These are phyloP conservation scores for Albugo laibachii DNA, from an alignment of 352 stramenopile genomes.

Conservation along the genomic window DNA sequence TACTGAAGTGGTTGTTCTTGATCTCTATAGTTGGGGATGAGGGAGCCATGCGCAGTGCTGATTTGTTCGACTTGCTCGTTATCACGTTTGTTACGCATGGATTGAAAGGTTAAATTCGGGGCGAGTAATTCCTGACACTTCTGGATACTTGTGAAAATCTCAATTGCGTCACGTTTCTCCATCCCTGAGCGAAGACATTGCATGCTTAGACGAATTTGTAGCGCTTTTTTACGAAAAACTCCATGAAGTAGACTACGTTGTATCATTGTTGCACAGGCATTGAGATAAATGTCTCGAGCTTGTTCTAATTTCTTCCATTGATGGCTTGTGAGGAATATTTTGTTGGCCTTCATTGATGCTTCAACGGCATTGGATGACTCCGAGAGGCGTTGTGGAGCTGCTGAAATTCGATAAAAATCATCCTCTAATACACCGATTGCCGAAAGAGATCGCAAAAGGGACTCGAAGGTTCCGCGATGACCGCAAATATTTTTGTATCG, in stretches of 20 bases:
- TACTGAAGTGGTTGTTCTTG: constrained; percentile 4
- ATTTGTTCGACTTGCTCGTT: too few relatives aligned
- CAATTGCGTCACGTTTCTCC: constrained; percentile 22
- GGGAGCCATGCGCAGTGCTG: too few relatives aligned
- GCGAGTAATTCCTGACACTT: neutral
- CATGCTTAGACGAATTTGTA: constrained; percentile 8
- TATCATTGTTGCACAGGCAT: constrained; percentile 65
- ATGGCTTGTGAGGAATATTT: constrained; percentile 56
- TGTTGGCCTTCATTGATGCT: constrained; percentile 15
- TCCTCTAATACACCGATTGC: constrained; percentile 65
- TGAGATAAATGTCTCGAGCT: constrained; percentile 52
- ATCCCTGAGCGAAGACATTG: constrained; percentile 29
- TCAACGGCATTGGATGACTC: too few relatives aligned
- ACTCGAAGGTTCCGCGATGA: constrained; percentile 51
- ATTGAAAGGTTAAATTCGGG: neutral
- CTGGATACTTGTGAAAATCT: constrained; percentile 13
- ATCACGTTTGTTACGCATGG: too few relatives aligned
- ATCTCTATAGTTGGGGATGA: too few relatives aligned
- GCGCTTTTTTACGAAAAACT: constrained; percentile 39
- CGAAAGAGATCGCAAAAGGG: constrained; percentile 44
- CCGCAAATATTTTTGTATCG: constrained; percentile 69
- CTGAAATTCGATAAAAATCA: constrained; percentile 39
- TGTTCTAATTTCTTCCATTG: constrained; percentile 71
- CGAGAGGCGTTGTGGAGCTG: too few relatives aligned
- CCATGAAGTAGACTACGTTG: constrained; percentile 62